phyloP scores from a whole-genome alignment of 148 eudicot species.

The Rhododendron mucronatum region DNA sequence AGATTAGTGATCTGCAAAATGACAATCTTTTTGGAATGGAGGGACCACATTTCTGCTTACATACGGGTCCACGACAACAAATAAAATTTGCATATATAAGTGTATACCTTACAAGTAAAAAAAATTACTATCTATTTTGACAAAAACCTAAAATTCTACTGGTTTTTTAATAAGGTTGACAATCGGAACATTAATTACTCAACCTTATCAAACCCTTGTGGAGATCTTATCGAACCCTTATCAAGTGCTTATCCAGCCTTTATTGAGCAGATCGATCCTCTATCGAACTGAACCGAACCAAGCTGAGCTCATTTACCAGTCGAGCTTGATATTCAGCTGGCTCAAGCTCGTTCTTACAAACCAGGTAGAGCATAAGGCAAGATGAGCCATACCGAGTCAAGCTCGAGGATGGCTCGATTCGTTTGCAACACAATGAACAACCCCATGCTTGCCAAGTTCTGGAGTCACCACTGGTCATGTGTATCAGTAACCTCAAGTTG shows the following conservation, averaged over 20 bases:
- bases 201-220: background rate
- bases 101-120: background rate
- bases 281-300: background rate
- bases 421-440: background rate
- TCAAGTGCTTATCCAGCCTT: background rate
- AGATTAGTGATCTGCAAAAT: background rate
- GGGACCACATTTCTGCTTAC: background rate
- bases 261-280: background rate
- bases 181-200: background rate
- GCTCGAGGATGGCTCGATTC: too few relatives aligned
- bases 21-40: background rate
- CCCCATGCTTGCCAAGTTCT: background rate
- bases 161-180: background rate
- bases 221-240: background rate
- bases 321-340: background rate
- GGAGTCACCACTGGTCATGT: background rate
- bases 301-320: background rate
- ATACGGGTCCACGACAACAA: background rate
- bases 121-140: background rate
- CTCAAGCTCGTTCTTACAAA: background rate
- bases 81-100: background rate
- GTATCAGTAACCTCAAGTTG: slow-evolving; percentile 2
- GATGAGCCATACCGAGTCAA: too few relatives aligned
- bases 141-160: background rate
- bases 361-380: too few relatives aligned